Evolutionary conservation across 176 grass and related monocot genomes (phyloP).

Genomic region (Juncus inflexus): DNA sequence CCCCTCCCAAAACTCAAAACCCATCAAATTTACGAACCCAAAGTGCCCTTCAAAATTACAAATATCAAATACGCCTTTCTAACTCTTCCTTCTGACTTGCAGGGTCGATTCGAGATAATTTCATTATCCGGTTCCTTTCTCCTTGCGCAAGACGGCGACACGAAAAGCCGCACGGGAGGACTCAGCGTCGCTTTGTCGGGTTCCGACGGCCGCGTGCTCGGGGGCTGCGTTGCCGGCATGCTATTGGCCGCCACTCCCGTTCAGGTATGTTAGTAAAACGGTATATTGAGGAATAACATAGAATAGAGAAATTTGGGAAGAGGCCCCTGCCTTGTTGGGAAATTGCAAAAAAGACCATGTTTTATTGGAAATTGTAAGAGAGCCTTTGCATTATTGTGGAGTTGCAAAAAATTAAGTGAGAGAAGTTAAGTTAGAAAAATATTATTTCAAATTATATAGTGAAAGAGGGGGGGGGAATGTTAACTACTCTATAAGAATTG

Average conservation of each 20-base stretch:
- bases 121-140: slow-evolving; percentile 93
- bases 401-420: too few relatives aligned
- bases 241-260: slow-evolving; percentile 81
- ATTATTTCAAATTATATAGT: too few relatives aligned
- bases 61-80: too few relatives aligned
- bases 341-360: too few relatives aligned
- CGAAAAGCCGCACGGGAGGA: slow-evolving; percentile 86
- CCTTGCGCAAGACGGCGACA: slow-evolving; percentile 87
- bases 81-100: slow-evolving; percentile 1
- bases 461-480: too few relatives aligned
- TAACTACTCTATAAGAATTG: too few relatives aligned
- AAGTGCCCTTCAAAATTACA: neutral
- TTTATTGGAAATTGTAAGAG: too few relatives aligned
- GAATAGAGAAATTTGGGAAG: too few relatives aligned
- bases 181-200: slow-evolving; percentile 89
- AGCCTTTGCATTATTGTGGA: too few relatives aligned
- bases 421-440: too few relatives aligned
- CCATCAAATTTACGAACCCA: neutral
- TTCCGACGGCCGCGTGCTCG: slow-evolving; percentile 92
- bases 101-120: slow-evolving; percentile 98
- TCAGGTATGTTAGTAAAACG: slow-evolving; percentile 39
- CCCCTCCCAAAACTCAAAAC: neutral
- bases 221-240: slow-evolving; percentile 93
- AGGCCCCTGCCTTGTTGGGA: too few relatives aligned
- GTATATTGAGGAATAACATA: too few relatives aligned